phyloP scores from a whole-genome alignment of 345 rosid genomes.

The Lepidium aucheri region DNA sequence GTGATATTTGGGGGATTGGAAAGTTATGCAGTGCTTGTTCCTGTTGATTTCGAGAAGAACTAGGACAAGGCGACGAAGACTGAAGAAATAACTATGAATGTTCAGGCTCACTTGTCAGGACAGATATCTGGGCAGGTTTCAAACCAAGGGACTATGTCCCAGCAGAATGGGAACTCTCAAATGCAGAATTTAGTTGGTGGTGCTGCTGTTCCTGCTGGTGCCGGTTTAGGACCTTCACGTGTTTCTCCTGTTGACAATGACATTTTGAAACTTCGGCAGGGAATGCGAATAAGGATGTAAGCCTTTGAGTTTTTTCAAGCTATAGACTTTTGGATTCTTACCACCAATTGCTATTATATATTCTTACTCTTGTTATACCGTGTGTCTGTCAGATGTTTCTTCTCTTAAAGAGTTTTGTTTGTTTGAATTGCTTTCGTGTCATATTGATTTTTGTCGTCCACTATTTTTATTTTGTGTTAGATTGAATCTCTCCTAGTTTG shows the following conservation, averaged over 20 bases:
- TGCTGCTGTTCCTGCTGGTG: constrained; percentile 13
- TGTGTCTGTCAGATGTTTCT: neutral
- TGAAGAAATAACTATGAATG: constrained; percentile 47
- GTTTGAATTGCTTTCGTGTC: neutral
- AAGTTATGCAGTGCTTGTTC: constrained; percentile 32
- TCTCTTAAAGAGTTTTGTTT: neutral
- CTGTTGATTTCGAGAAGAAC: constrained; percentile 22
- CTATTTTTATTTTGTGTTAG: neutral
- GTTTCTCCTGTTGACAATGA: constrained; percentile 35
- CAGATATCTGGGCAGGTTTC: constrained; percentile 62
- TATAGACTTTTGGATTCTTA: neutral
- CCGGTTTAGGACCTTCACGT: constrained; percentile 31
- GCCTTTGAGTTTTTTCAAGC: neutral
- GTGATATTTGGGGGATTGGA: constrained; percentile 7
- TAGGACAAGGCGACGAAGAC: constrained; percentile 25
- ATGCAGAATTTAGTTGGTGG: constrained; percentile 54
- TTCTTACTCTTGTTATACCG: neutral
- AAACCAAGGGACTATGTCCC: constrained; percentile 55
- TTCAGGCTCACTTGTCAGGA: constrained; percentile 61
- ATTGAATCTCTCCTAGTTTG: neutral
- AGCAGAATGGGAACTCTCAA: constrained; percentile 71
- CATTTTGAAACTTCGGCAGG: constrained; percentile 35
- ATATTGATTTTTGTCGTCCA: neutral
- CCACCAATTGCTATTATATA: neutral
- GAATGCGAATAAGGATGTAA: constrained; percentile 55